Conservation (phyloP, 331 rosid genomes). For the Quercus phellos region DNA sequence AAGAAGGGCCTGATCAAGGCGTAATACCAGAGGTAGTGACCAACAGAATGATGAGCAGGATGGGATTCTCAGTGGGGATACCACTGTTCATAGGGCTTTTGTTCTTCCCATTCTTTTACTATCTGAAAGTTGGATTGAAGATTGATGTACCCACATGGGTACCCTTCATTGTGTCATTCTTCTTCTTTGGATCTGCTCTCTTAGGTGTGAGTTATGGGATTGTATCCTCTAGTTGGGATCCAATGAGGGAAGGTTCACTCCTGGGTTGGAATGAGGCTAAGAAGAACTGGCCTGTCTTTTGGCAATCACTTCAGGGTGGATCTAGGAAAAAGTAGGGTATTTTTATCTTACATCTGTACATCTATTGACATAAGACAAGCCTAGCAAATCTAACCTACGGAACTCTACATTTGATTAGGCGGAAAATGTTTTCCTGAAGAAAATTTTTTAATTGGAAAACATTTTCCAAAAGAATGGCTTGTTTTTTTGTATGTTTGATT, state of each 20-base stretch:
- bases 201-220: slow-evolving; percentile 90
- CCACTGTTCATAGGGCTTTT: slow-evolving; percentile 65
- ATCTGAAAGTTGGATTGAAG: slow-evolving; percentile 70
- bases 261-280: slow-evolving; percentile 83
- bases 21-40: slow-evolving; percentile 90
- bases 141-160: slow-evolving; percentile 93
- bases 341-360: background rate
- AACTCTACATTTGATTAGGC: no score
- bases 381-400: no score
- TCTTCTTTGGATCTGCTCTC: slow-evolving; percentile 87
- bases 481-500: no score
- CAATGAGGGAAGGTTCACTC: slow-evolving; percentile 69
- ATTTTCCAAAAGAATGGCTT: no score
- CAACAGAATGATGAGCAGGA: slow-evolving; percentile 77
- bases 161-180: slow-evolving; percentile 77
- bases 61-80: slow-evolving; percentile 72
- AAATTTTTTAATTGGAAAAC: no score
- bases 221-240: slow-evolving; percentile 97
- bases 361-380: no score
- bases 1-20: slow-evolving; percentile 40
- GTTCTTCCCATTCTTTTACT: slow-evolving; percentile 83
- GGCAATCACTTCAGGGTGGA: slow-evolving; percentile 58
- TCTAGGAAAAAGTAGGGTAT: slow-evolving; percentile 32
- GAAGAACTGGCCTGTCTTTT: slow-evolving; percentile 84
- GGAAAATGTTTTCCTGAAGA: no score